Base-by-base conservation (phyloP, 2,329 filamentous ascomycete species). In the Boeremia exigua region DNA sequence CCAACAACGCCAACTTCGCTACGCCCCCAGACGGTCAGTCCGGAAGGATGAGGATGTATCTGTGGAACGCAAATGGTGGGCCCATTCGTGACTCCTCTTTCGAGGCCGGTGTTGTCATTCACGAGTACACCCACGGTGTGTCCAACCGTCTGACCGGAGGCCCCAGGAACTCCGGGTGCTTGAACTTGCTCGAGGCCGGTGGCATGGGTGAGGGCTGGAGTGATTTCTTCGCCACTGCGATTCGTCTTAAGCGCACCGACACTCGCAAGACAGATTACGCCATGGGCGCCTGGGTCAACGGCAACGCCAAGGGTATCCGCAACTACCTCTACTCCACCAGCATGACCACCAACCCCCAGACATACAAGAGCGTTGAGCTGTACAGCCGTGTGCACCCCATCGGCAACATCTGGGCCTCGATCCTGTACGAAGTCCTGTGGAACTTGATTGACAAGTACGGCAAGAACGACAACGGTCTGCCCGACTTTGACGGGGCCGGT, bases 141-240 rank as follows among this genome's bases (percentile, higher is more conserved):
- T 85, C 83, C 12, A 86, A 77, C 71, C 83, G 84, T 36, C 77
- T 87, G 27, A 86, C 84, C 0, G 84, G 84, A 45, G 84, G 84
- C 1, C 84, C 84, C 0, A 73, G 76, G 40, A 87, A 86, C 76
- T 67, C 74, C 6, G 75, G 71, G 44, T 86, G 83, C 60, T 75
- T 85, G 6, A 67, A 50, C 59, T 66, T 77, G 10, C 62, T 76
- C n/a, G 82, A 86, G 56, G 72, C 80, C 1, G 79, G 82, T 8
- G 83, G 84, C 34, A 84, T 86, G 83, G 83, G 82, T 30, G 84
- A 86, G 54, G 83, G 83, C 33, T 86, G 84, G 84, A 74, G 79
- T 52, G 83, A 86, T 60, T 84, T 85, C 70, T 81, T 80, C 71
- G 82, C 82, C 5, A 80, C 79, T 0, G 80, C 82, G 4, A 75